phyloP scores from a whole-genome alignment of 1,284 basidiomycete species.

The Cryptococcus neoformans region DNA sequence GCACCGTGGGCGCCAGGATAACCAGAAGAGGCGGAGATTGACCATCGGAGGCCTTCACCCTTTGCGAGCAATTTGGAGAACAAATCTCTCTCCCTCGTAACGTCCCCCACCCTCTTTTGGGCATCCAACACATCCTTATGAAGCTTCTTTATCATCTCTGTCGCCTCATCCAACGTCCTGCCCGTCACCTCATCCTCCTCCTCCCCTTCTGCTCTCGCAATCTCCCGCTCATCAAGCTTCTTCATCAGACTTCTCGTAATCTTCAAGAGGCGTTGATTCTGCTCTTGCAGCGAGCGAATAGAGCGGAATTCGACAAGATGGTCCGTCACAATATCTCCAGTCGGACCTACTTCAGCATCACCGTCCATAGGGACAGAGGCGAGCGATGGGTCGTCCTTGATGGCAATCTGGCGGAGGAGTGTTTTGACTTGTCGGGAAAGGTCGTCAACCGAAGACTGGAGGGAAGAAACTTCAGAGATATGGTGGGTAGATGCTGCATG shows the following conservation, averaged over 20 bases:
- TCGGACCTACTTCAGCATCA: conserved; percentile 49
- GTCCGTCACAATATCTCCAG: conserved; percentile 79
- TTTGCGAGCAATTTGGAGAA: conserved; percentile 66
- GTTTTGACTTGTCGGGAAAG: conserved; percentile 80
- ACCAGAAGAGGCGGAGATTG: neutral
- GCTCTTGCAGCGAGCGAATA: conserved; percentile 74
- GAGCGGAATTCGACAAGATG: conserved; percentile 85
- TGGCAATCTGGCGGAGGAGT: conserved; percentile 72
- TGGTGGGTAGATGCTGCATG: conserved; percentile 63
- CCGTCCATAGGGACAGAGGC: conserved; percentile 66
- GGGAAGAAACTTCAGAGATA: conserved; percentile 64
- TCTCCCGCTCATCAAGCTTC: conserved; percentile 74
- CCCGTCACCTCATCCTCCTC: conserved; percentile 59
- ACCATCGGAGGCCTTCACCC: conserved; percentile 41
- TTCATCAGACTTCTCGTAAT: conserved; percentile 75
- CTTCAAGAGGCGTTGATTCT: conserved; percentile 83
- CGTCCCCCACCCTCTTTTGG: conserved; percentile 69
- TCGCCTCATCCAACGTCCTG: conserved; percentile 79
- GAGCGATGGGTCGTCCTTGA: conserved; percentile 76
- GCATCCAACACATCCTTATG: conserved; percentile 67
- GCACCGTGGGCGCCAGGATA: neutral
- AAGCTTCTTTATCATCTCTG: conserved; percentile 76
- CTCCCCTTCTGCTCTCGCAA: conserved; percentile 61
- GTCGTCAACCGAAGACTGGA: conserved; percentile 77
- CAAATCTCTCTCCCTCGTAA: conserved; percentile 82